Conservation (phyloP, 1,284 basidiomycete genomes). For the Marasmius tenuissimus region DNA sequence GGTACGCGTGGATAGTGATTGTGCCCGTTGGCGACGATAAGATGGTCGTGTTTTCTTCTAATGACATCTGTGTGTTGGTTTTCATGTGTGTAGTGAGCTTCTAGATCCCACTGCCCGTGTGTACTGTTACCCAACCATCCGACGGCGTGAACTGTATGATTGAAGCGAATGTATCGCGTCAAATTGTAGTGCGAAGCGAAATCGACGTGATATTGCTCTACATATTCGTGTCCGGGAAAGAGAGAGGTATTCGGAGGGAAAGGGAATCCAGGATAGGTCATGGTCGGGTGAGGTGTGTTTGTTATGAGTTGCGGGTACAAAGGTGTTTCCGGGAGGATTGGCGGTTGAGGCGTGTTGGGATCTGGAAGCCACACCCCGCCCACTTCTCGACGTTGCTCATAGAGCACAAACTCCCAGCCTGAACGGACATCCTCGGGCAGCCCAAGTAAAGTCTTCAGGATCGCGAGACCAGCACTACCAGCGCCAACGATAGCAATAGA, state of each 20-base stretch:
- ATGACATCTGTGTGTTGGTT: conserved; percentile 12
- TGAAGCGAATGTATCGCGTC: conserved; percentile 38
- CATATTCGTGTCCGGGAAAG: conserved; percentile 46
- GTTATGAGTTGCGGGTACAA: conserved; percentile 54
- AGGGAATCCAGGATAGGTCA: conserved; percentile 54
- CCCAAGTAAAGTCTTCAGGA: conserved; percentile 50
- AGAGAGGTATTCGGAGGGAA: conserved; percentile 49
- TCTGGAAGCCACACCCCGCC: conserved; percentile 59
- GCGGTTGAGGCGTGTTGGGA: conserved; percentile 37
- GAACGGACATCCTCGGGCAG: conserved; percentile 37
- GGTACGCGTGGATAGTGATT: conserved; percentile 51
- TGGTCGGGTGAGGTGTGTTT: conserved; percentile 52
- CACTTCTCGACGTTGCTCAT: conserved; percentile 49
- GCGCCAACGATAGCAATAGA: conserved; percentile 46
- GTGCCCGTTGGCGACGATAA: conserved; percentile 55
- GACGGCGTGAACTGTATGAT: conserved; percentile 44
- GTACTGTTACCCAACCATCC: conserved; percentile 43
- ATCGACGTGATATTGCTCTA: conserved; percentile 46
- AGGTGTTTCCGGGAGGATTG: conserved; percentile 51
- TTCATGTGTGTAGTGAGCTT: conserved; percentile 16
- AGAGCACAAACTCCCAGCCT: conserved; percentile 49
- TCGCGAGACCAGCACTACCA: conserved; percentile 54
- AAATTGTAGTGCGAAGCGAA: conserved; percentile 41
- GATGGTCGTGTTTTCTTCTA: conserved; percentile 41
- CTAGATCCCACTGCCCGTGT: conserved; percentile 45